phyloP scores from a whole-genome alignment of 83 land plant genomes.

The Larix sibirica region DNA sequence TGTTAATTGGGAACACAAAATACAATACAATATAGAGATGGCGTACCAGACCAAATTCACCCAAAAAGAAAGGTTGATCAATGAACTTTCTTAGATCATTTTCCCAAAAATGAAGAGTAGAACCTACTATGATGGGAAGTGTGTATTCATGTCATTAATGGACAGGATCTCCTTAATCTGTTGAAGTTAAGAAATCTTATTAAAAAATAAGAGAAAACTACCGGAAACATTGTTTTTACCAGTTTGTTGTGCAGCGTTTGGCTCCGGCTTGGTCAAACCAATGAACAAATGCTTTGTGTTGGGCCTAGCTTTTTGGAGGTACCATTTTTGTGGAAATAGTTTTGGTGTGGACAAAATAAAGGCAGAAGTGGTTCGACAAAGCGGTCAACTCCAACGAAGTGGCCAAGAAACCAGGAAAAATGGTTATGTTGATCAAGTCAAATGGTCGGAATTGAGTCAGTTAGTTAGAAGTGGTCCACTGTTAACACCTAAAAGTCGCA shows the following conservation, averaged over 20 bases:
- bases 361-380: no score
- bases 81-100: not conserved
- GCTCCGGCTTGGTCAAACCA: conserved; percentile 30
- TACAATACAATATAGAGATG: not conserved
- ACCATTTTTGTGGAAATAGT: no score
- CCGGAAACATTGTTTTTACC: conserved; percentile 29
- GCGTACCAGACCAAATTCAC: conserved; percentile 60
- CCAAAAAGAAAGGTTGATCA: conserved; percentile 76
- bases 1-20: not conserved
- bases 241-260: conserved; percentile 26
- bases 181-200: not conserved
- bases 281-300: conserved; percentile 16
- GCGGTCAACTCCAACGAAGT: no score
- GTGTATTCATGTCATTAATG: not conserved
- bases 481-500: no score
- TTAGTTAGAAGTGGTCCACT: no score
- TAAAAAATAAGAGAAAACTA: not conserved
- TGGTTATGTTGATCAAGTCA: no score
- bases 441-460: no score
- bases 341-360: no score
- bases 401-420: no score
- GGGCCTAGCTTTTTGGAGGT: no score
- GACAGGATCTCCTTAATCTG: not conserved
- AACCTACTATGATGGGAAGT: conserved; percentile 25
- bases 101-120: conserved; percentile 58